These are phyloP conservation scores for Aspergillus sp. DNA, from an alignment of 2,329 filamentous ascomycete genomes.

Conservation along the genomic window DNA sequence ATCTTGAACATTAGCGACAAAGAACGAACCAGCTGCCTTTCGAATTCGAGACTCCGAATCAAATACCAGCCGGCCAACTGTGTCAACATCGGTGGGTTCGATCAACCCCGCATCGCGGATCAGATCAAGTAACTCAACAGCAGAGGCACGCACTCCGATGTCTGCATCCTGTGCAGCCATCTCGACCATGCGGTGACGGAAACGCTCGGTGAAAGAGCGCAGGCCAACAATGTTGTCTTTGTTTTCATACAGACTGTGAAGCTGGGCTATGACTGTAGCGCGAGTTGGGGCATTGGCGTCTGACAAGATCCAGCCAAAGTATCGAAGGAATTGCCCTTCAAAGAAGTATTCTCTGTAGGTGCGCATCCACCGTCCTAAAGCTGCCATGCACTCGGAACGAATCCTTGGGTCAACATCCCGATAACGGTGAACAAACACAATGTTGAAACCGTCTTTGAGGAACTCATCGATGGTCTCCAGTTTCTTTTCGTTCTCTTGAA, in stretches of 20 bases:
- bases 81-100: conserved; percentile 86
- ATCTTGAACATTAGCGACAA: conserved; percentile 80
- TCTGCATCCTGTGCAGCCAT: conserved; percentile 88
- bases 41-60: conserved; percentile 80
- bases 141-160: conserved; percentile 69
- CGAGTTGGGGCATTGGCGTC: conserved; percentile 71
- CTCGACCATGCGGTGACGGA: conserved; percentile 80
- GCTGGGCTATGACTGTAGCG: conserved; percentile 79
- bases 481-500: conserved; percentile 65
- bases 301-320: conserved; percentile 92
- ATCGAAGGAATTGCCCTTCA: conserved; percentile 83
- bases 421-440: conserved; percentile 91
- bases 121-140: conserved; percentile 75
- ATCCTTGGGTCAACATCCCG: conserved; percentile 89
- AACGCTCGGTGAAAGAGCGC: conserved; percentile 89
- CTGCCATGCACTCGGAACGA: conserved; percentile 79
- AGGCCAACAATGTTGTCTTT: conserved; percentile 71
- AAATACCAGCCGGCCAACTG: conserved; percentile 81
- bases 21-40: conserved; percentile 85
- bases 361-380: conserved; percentile 83
- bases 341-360: conserved; percentile 82
- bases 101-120: conserved; percentile 80
- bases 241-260: conserved; percentile 73
- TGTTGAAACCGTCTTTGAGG: conserved; percentile 83
- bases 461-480: conserved; percentile 65